Conservation (phyloP, 495 filamentous ascomycete genomes). For the Talaromyces ruber region DNA sequence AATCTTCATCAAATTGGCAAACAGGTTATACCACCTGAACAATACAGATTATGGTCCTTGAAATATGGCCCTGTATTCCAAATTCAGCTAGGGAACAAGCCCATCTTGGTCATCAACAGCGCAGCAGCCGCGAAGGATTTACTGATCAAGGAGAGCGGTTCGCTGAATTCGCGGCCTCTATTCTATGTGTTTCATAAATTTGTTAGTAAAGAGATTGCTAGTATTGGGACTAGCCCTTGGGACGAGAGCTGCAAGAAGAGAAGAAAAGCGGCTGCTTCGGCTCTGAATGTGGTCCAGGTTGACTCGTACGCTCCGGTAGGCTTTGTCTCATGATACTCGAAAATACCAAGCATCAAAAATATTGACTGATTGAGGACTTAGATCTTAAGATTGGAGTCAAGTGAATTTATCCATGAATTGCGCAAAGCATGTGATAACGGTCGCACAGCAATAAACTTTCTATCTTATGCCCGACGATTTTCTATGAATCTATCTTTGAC, state of each 20-base stretch:
- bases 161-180: background rate
- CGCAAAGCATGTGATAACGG: background rate
- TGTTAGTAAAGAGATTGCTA: slow-evolving; percentile 2
- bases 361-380: background rate
- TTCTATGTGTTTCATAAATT: slow-evolving; percentile 6
- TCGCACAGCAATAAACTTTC: background rate
- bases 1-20: slow-evolving; percentile 44
- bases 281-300: background rate
- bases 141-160: background rate
- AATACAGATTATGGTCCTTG: slow-evolving; percentile 1
- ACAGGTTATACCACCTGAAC: background rate
- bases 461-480: background rate
- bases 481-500: slow-evolving; percentile 5
- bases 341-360: background rate
- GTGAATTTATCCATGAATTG: slow-evolving; percentile 5
- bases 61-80: slow-evolving; percentile 2
- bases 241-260: slow-evolving; percentile 6
- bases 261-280: slow-evolving; percentile 3
- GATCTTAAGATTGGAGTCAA: slow-evolving; percentile 1
- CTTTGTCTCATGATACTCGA: background rate
- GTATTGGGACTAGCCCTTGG: slow-evolving; percentile 1
- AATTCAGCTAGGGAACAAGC: background rate
- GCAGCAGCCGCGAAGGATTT: background rate
- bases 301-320: background rate
- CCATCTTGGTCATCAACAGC: slow-evolving; percentile 1